phyloP scores from a whole-genome alignment of 805 yeast species.

The Hagleromyces aurorensis region DNA sequence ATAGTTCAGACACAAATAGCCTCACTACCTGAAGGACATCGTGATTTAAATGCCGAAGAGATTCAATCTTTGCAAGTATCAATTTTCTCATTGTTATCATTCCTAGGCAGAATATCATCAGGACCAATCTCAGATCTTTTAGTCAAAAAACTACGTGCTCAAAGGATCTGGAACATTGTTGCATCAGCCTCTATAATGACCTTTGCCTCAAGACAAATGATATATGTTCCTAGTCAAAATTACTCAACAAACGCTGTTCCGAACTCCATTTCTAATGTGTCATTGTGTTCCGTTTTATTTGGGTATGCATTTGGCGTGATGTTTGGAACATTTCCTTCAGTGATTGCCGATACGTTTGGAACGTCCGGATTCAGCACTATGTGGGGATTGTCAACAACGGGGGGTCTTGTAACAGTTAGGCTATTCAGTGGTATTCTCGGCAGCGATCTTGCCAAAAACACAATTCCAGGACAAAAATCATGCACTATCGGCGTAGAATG shows the following conservation, averaged over 20 bases:
- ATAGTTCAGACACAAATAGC: slow-evolving; percentile 45
- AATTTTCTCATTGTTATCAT: slow-evolving; percentile 54
- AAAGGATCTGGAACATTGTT: slow-evolving; percentile 58
- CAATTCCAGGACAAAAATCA: slow-evolving; percentile 35
- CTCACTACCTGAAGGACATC: slow-evolving; percentile 17
- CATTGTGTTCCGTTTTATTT: slow-evolving; percentile 44
- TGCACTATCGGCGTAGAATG: slow-evolving; percentile 41
- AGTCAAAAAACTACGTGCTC: slow-evolving; percentile 42
- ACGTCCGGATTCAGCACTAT: slow-evolving; percentile 59
- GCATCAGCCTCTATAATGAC: slow-evolving; percentile 33
- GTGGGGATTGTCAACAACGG: slow-evolving; percentile 71
- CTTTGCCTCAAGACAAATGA: slow-evolving; percentile 30
- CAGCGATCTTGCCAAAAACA: slow-evolving; percentile 38
- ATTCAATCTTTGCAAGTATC: slow-evolving; percentile 68
- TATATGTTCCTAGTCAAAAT: too few species aligned
- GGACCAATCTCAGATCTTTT: slow-evolving; percentile 62
- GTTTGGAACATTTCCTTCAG: slow-evolving; percentile 70
- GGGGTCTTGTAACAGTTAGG: slow-evolving; percentile 52
- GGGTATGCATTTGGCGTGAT: slow-evolving; percentile 65
- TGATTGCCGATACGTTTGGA: slow-evolving; percentile 67
- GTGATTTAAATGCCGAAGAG: slow-evolving; percentile 32
- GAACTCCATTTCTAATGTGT: slow-evolving; percentile 35
- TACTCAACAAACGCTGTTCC: slow-evolving; percentile 2
- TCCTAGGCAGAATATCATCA: slow-evolving; percentile 53
- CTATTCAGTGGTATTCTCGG: slow-evolving; percentile 51